phyloP scores from a whole-genome alignment of 2,329 filamentous ascomycete genomes.

The Diplocarpon rosae region DNA sequence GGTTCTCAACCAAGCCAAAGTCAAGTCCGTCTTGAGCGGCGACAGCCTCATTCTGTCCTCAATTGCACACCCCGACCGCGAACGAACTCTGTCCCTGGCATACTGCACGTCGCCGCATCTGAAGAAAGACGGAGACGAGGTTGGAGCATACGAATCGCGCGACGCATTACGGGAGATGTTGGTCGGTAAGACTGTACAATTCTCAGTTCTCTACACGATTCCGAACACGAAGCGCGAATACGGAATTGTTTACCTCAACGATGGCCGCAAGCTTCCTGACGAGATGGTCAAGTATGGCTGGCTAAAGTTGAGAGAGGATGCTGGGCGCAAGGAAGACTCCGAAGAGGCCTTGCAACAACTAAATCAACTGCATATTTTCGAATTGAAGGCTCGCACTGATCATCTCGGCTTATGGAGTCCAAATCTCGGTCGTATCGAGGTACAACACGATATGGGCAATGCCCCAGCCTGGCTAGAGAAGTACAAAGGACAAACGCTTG shows the following conservation, averaged over 20 bases:
- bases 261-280: slow-evolving; percentile 70
- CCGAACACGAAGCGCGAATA: slow-evolving; percentile 82
- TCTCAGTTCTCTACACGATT: slow-evolving; percentile 77
- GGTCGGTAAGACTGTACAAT: slow-evolving; percentile 80
- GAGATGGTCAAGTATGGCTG: slow-evolving; percentile 78
- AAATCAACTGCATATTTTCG: slow-evolving; percentile 65
- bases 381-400: slow-evolving; percentile 67
- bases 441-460: slow-evolving; percentile 70
- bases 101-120: slow-evolving; percentile 84
- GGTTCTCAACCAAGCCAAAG: slow-evolving; percentile 46
- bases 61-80: slow-evolving; percentile 67
- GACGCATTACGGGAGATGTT: slow-evolving; percentile 78
- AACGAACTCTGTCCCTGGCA: slow-evolving; percentile 80
- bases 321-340: slow-evolving; percentile 79
- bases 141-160: slow-evolving; percentile 86
- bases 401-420: slow-evolving; percentile 73
- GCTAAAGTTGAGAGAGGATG: slow-evolving; percentile 89
- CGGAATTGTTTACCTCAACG: slow-evolving; percentile 65
- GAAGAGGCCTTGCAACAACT: slow-evolving; percentile 63
- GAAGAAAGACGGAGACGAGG: slow-evolving; percentile 82
- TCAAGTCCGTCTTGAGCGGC: slow-evolving; percentile 90
- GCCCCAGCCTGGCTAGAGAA: slow-evolving; percentile 65
- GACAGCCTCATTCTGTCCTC: slow-evolving; percentile 82
- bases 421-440: slow-evolving; percentile 56
- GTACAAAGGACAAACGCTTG: slow-evolving; percentile 76